A percentile compares a stretch with the other conserved stretches of the same genome.
These are phyloP conservation scores for Aurantiochytrium sp. DNA, from an alignment of 108 stramenopile genomes.

Conservation along the genomic window DNA sequence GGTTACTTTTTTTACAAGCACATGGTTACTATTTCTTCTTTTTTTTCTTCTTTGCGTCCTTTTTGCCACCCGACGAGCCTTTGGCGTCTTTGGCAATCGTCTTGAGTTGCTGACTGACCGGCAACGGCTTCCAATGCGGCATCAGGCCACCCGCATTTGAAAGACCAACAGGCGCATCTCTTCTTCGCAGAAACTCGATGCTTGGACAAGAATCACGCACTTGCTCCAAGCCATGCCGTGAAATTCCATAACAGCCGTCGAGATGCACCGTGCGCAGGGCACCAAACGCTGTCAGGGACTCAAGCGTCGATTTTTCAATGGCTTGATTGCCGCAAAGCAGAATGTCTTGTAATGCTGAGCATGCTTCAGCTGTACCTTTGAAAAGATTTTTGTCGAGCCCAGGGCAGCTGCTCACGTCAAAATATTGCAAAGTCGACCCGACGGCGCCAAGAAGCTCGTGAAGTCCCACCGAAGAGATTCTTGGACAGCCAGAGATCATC, in stretches of 20 bases:
- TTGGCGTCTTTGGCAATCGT: not conserved
- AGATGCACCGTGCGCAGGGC: not conserved
- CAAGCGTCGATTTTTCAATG: not conserved
- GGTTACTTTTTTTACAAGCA: too few relatives aligned
- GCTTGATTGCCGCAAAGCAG: not conserved
- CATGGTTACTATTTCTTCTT: not conserved
- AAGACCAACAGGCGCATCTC: not conserved
- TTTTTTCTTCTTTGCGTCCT: not conserved
- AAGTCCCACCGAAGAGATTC: not conserved
- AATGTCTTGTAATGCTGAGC: not conserved
- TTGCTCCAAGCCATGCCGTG: not conserved
- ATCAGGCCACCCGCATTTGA: not conserved
- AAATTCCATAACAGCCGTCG: not conserved
- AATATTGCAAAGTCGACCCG: not conserved
- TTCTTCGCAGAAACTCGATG: not conserved
- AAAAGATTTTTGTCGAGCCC: not conserved
- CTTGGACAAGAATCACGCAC: not conserved
- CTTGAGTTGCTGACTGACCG: not conserved
- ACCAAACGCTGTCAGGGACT: not conserved
- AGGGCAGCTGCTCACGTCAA: not conserved
- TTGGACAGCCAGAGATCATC: not conserved
- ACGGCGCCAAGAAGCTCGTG: not conserved
- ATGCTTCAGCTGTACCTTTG: not conserved
- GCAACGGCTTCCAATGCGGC: slow-evolving; percentile 1
- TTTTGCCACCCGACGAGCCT: not conserved